Base-by-base conservation (phyloP, 148 eudicot genomes). In the Polygonum aviculare region DNA sequence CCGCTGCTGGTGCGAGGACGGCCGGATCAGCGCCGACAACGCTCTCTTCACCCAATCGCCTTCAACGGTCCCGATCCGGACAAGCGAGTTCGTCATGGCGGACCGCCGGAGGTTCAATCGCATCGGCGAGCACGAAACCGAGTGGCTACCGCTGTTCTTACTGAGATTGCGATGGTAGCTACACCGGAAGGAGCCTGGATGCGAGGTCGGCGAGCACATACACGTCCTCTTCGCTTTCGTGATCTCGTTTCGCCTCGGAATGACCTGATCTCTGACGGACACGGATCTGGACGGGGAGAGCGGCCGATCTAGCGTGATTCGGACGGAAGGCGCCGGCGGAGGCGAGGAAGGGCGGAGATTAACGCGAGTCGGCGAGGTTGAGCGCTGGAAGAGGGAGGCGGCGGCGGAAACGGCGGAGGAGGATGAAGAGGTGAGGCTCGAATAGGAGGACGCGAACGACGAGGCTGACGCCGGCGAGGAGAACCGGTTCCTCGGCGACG, bases 121-220 rank as follows among this genome's bases (percentile, higher is more conserved):
- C 79, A 85, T 82, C 55, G 90, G 79, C 69, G 83, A 86, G 69
- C 78, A 85, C 83, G 88, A 82, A 59, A 54, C 36, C 38, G 11
- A 48, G 36, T 72, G 35, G 77, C 82, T 19, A 67, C 44, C 12
- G 15, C 54, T 65, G 4, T 72, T 7, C 21, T 72, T 41, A 7
- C 35, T 48, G 15, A 19, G 54, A 19, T 44, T 48, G 69, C 88
- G 88, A 75, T 91, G 97, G 39, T 89, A 77, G 60, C 89, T 85
- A 75, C 97, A 91, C 19, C 97, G 82, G 73, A 91, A 91, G 2
- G 97, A 91, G 11, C 97, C 97, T 0, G 93, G 97, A 79, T 91
- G 97, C 18, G 76, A 89, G 35, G 97, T 91, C 14, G 97, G 97
- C 6, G 97, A 91, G 74, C 97, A 91, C 92, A 91, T 85, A 62